Evolutionary conservation across 2,329 filamentous ascomycete species (phyloP).

Genomic region (Ascochyta fabae): DNA sequence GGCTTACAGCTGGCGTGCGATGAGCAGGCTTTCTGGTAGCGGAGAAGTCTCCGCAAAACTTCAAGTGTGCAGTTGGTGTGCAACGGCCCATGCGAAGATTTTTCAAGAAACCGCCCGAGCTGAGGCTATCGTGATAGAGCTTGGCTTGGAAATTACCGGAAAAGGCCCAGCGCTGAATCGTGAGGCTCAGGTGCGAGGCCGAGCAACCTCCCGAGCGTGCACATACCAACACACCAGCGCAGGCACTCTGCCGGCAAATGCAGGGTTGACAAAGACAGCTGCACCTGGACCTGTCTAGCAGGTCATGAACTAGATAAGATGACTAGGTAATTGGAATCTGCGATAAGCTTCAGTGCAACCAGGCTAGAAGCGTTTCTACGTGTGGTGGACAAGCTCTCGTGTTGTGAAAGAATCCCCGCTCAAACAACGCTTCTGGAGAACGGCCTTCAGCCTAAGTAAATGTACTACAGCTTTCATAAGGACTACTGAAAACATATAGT

Average conservation of each 20-base stretch:
- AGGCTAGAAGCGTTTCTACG: not conserved
- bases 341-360: not conserved
- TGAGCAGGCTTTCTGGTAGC: conserved; percentile 11
- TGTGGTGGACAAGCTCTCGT: not conserved
- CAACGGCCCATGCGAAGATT: conserved; percentile 19
- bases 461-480: no score
- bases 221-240: conserved; percentile 2
- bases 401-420: no score
- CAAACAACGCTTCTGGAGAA: no score
- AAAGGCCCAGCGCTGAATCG: conserved; percentile 20
- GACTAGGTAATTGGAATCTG: not conserved
- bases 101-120: conserved; percentile 14
- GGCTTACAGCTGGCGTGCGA: conserved; percentile 2
- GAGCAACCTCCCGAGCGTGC: conserved; percentile 35
- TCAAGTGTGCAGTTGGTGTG: not conserved
- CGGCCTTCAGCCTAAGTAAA: no score
- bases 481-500: no score
- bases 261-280: conserved; percentile 17
- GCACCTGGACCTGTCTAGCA: conserved; percentile 1
- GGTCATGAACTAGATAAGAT: not conserved
- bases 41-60: conserved; percentile 13
- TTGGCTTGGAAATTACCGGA: conserved; percentile 25
- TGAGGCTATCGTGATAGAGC: conserved; percentile 19
- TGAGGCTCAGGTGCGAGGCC: conserved; percentile 21
- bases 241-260: conserved; percentile 8